Evolutionary conservation across 2,329 filamentous ascomycete species (phyloP).

Genomic region (Botrytis porri): DNA sequence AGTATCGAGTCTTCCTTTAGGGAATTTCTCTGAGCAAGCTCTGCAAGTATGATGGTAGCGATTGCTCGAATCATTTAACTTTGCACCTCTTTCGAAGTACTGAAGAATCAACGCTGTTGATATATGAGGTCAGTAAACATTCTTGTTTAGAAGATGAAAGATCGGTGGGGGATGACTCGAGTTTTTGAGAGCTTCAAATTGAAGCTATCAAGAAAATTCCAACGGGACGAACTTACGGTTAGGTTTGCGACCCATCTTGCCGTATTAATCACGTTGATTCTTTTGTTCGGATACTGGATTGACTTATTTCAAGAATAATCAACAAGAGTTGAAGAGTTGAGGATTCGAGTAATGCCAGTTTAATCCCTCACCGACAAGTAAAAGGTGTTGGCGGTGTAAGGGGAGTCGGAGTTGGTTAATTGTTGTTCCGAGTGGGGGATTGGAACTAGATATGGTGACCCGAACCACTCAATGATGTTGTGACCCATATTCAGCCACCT

Average conservation of each 20-base stretch:
- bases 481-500: background rate
- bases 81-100: constrained; percentile 83
- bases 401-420: background rate
- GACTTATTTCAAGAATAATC: background rate
- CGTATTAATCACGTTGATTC: background rate
- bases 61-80: constrained; percentile 86
- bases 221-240: constrained; percentile 27
- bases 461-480: background rate
- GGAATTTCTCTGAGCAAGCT: constrained; percentile 82
- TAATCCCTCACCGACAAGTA: constrained; percentile 18
- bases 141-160: background rate
- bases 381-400: constrained; percentile 14
- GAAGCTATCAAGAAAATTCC: constrained; percentile 4
- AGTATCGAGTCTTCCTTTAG: constrained; percentile 83
- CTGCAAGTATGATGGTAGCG: constrained; percentile 91
- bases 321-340: constrained; percentile 14
- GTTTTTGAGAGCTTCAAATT: constrained; percentile 3
- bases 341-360: constrained; percentile 17
- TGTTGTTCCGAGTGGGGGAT: background rate
- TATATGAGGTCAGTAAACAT: constrained; percentile 21
- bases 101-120: constrained; percentile 64
- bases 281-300: background rate
- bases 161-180: constrained; percentile 1
- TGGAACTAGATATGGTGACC: background rate
- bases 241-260: constrained; percentile 32